Base-by-base conservation (phyloP, 192 early-diverging fungal genomes). In the Rhizoclosmatium globosum region DNA sequence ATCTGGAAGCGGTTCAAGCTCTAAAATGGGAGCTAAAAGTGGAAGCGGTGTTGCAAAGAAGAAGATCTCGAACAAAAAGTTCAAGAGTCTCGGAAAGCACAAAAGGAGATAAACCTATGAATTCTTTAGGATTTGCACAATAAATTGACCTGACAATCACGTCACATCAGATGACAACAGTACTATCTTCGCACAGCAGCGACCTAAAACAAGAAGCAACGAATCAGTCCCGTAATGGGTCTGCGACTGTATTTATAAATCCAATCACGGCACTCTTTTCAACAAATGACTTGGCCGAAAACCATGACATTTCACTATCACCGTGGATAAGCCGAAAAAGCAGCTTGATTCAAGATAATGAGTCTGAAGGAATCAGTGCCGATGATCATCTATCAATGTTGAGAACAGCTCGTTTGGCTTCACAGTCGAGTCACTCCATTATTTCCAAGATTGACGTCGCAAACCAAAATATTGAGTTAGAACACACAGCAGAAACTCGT, bases 11-110 rank as follows among this genome's bases (percentile, higher is more conserved):
- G 59, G 59, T 15, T 15, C 47, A 42, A 47, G 43, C 13, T 62
- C 72, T 39, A 71, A 43, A 9, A n/a, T 74, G 59, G 74, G 38
- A 4, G 13, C 59, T n/a, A 62, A 62, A 42, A 76, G 60, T 59
- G 60, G 62, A 11, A 56, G 71, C 39, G 74, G 74, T 21, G 60
- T 67, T 23, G 46, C n/a, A 23, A 76, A 76, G 45, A 76, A 76
- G 74, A 76, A 76, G 64, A 53, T 9, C n/a, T 64, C 74, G 3
- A 74, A 74, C 59, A 19, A 74, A 7, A 44, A n/a, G 72, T 74
- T 74, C 59, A 76, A 76, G 64, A 76, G 64, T 76, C 60, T 76
- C 7, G 43, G 21, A n/a, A 76, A 76, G 50, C 74, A 76, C 23
- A 76, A 76, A 47, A 11, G 69, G 13, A 48, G 69, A 56, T 62